Base-by-base conservation (phyloP, 129 eudicot genomes). In the Tanacetum coccineum region DNA sequence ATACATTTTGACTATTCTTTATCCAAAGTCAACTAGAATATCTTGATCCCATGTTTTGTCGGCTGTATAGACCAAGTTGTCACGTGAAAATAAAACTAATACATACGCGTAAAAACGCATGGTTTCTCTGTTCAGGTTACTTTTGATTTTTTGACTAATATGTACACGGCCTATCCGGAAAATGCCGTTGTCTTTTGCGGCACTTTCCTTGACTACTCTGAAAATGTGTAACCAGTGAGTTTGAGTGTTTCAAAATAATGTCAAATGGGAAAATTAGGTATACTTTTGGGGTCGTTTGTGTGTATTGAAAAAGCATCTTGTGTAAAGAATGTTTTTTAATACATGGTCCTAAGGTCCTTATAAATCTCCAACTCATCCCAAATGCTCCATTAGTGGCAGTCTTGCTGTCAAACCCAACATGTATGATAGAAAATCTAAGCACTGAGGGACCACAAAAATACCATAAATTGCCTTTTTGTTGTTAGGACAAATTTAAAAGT, bases 1-100 rank as follows among this genome's bases (percentile, higher is more conserved):
- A 67, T 75, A 67, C 67, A 26, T 50, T 67, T 75, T 63, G 64
- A 75, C 70, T 68, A 76, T 61, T 60, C 70, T 59, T 36, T 52
- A 51, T 12, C 4, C 1, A 61, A 75, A 68, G 80, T 76, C 80
- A 76, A 68, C 75, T 68, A 22, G 64, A 76, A 76, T 68, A 61
- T 60, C 25, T 44, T 60, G 73, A 76, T 68, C 75, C 64, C 80
- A 68, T 76, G 70, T 52, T 68, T 76, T 75, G 79, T 75, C 79
- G 70, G 39, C 64, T 67, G 9, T 61, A 60, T 52, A 56, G 20
- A 25, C 74, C 80, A 68, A 76, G 51, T 76, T 68, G 80, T 67
- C 80, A 60, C 80, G 75, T 76, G 80, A 62, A 75, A 67, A 75
- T 21, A 59, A 6, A 60, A 75, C 13, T 58, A 9, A 8, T 1